Evolutionary conservation across 2,329 filamentous ascomycete species (phyloP), one percentile per base, ranked within the genome.

Genomic region (Colletotrichum shisoi): DNA sequence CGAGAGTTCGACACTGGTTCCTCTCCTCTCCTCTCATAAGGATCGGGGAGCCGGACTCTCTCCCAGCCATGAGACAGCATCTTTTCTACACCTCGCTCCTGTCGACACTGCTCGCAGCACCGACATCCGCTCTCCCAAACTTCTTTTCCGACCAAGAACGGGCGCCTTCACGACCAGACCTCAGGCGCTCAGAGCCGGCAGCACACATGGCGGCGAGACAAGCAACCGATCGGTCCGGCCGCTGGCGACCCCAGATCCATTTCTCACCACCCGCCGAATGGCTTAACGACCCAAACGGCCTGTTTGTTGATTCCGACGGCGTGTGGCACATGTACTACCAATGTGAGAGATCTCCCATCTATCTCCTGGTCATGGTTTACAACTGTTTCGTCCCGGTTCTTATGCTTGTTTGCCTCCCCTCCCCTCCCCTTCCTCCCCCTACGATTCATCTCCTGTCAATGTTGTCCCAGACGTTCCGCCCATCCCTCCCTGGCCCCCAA

Each of bases 271-370:
- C 85, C 1, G 69, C 78, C 19, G 74, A 81, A 71, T 85, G 83
- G 69, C 83, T 85, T 80, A 89, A 88, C 68, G 88, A 90, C 70
- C 87, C 87, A 1, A 90, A 90, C 75, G 87, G 88, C 71, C 81
- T 89, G 79, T 88, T 89, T 67, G 72, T 82, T 6, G 86, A 89
- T 67, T 79, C 76, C 2, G 79, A 86, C 62, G 87, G 85, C 4
- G 78, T 80, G 1, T 90, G 85, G 75, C 88, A 91, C 72, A 71
- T 89, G 3, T 90, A 90, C 75, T 90, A 90, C 71, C 88, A 90
- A 73, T 87, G 83, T 79, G 76, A 76, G 76, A 76, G 62, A 31
- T 31, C 27, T 31, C 44, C 24, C 31, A 13, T 34, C 13, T 17
- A 12, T 34, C 15, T 17, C n/a, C 11, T 19, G 15, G n/a, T 17